Evolutionary conservation across 2,329 filamentous ascomycete genomes (phyloP).

Genomic region (Ophiosphaerella korrae): DNA sequence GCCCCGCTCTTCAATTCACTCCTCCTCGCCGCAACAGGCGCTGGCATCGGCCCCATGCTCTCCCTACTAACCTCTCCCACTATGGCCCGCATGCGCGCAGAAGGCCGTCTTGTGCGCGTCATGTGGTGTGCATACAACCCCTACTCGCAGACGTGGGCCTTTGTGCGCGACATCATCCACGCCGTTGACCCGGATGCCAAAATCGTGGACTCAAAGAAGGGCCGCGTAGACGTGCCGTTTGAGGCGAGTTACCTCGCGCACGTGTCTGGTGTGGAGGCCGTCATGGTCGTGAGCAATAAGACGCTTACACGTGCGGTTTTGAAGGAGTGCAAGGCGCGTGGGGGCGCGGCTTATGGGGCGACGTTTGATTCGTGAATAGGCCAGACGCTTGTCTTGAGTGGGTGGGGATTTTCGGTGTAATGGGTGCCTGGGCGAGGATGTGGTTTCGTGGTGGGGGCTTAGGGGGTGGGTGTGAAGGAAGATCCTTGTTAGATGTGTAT

Average conservation of each 20-base stretch:
- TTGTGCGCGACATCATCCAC: constrained; percentile 16
- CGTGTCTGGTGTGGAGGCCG: constrained; percentile 13
- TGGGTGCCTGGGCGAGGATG: too few species aligned
- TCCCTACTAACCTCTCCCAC: constrained; percentile 18
- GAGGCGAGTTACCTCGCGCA: constrained; percentile 12
- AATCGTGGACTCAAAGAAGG: constrained; percentile 18
- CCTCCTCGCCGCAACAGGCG: constrained; percentile 28
- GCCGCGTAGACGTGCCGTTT: constrained; percentile 17
- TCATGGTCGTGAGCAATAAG: constrained; percentile 29
- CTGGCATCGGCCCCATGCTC: constrained; percentile 29
- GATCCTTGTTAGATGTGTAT: too few species aligned
- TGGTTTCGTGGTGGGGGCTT: not conserved
- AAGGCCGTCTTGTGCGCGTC: constrained; percentile 11
- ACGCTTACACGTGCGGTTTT: constrained; percentile 22
- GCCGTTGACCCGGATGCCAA: constrained; percentile 13
- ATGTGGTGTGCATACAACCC: constrained; percentile 25
- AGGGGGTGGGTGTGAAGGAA: too few species aligned
- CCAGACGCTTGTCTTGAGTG: not conserved
- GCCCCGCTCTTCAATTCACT: constrained; percentile 23
- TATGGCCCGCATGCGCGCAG: constrained; percentile 8
- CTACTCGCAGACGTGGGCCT: constrained; percentile 16
- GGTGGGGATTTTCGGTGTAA: too few species aligned
- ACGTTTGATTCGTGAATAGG: constrained; percentile 32
- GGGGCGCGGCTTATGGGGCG: constrained; percentile 25
- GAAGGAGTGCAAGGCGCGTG: constrained; percentile 9